Evolutionary conservation across 2,329 filamentous ascomycete species (phyloP).

Genomic region (Tothia fuscella): DNA sequence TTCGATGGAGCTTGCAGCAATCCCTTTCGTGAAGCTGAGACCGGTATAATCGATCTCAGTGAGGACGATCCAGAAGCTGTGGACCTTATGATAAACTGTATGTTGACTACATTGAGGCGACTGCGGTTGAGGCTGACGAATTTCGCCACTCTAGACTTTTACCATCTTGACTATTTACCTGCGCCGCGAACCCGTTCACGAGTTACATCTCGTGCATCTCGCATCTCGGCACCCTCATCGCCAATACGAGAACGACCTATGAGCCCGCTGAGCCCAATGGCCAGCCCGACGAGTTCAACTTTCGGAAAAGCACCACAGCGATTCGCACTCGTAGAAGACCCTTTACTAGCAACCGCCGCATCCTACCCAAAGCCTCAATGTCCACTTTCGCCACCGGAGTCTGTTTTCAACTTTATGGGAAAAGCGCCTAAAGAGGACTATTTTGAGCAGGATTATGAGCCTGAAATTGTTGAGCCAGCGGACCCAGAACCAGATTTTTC

Average conservation of each 20-base stretch:
- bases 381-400: not conserved
- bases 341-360: constrained; percentile 21
- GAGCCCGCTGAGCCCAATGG: constrained; percentile 6
- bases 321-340: constrained; percentile 26
- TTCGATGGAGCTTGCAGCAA: constrained; percentile 30
- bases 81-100: constrained; percentile 30
- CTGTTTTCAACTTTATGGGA: not conserved
- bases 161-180: constrained; percentile 28
- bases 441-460: constrained; percentile 18
- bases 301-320: constrained; percentile 16
- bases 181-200: constrained; percentile 14
- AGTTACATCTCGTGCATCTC: constrained; percentile 19
- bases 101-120: no score
- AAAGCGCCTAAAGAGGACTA: constrained; percentile 18
- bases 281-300: no score
- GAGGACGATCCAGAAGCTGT: constrained; percentile 30
- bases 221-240: constrained; percentile 18
- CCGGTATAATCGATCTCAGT: constrained; percentile 26
- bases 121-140: no score
- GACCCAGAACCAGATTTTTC: constrained; percentile 26
- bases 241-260: constrained; percentile 13
- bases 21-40: constrained; percentile 25
- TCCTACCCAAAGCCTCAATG: not conserved
- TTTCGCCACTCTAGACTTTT: constrained; percentile 21
- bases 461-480: constrained; percentile 15